A percentile compares a stretch with the other conserved stretches of the same genome.
These are phyloP conservation scores for Paraphaeosphaeria sporulosa DNA, from an alignment of 2,329 filamentous ascomycete genomes.

Conservation along the genomic window DNA sequence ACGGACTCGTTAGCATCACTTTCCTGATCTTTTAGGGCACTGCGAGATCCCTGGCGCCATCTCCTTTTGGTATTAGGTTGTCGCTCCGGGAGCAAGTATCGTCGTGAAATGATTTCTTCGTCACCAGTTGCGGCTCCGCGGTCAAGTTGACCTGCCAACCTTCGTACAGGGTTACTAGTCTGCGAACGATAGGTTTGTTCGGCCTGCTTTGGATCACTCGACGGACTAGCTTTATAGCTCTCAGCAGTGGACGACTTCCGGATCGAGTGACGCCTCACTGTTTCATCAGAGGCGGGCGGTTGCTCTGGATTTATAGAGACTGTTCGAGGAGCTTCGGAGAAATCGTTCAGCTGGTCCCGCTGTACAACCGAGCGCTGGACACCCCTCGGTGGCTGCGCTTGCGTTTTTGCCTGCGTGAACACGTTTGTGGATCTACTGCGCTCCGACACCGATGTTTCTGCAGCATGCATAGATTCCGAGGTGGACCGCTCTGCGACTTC, in stretches of 20 bases:
- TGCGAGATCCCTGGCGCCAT: constrained; percentile 20
- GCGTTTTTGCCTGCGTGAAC: constrained; percentile 15
- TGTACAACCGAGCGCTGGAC: constrained; percentile 8
- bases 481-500: constrained; percentile 10
- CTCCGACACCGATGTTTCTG: constrained; percentile 8
- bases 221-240: constrained; percentile 20
- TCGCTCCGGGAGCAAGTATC: not conserved
- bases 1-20: constrained; percentile 12
- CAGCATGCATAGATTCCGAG: constrained; percentile 5
- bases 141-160: constrained; percentile 14
- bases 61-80: constrained; percentile 1
- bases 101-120: not conserved
- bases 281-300: constrained; percentile 16
- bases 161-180: constrained; percentile 34
- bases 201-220: constrained; percentile 1
- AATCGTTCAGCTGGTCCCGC: constrained; percentile 5
- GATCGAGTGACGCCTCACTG: constrained; percentile 26
- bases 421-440: constrained; percentile 24
- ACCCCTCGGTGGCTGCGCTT: constrained; percentile 16
- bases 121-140: constrained; percentile 10
- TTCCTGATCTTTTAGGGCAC: constrained; percentile 20
- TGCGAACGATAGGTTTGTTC: constrained; percentile 20
- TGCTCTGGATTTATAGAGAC: constrained; percentile 9
- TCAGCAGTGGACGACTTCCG: constrained; percentile 29
- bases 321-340: constrained; percentile 8